Conservation (phyloP, 192 early-diverging fungal species). For the Coemansia sp. region DNA sequence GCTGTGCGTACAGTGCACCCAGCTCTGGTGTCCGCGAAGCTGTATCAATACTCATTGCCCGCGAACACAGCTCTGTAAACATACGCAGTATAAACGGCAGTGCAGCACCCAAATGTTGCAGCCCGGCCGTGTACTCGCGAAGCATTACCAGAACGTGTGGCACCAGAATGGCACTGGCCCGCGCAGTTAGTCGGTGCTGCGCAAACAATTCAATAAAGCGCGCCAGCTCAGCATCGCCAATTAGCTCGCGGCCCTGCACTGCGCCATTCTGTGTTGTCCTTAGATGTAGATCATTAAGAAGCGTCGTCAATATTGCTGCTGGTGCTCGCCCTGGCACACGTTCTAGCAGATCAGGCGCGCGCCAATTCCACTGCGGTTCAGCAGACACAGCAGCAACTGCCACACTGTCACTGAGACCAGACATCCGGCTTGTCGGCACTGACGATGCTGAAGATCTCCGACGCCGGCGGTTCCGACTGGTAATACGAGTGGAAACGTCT, state of each 20-base stretch:
- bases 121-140: conserved; percentile 26
- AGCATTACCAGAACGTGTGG: conserved; percentile 38
- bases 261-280: conserved; percentile 13
- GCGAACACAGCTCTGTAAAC: conserved; percentile 45
- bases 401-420: conserved; percentile 3
- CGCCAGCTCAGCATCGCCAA: conserved; percentile 30
- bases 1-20: conserved; percentile 26
- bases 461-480: neutral
- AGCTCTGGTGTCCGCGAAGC: conserved; percentile 26
- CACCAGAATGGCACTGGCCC: conserved; percentile 20
- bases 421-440: conserved; percentile 2
- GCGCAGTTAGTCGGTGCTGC: conserved; percentile 26
- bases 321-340: conserved; percentile 32
- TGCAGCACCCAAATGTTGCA: conserved; percentile 25
- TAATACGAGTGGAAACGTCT: conserved; percentile 7
- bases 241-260: neutral
- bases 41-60: conserved; percentile 24
- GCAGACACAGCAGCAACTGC: conserved; percentile 6
- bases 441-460: conserved; percentile 30
- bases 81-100: conserved; percentile 51
- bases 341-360: conserved; percentile 37
- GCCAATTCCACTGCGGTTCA: conserved; percentile 46
- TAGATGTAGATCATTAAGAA: conserved; percentile 33
- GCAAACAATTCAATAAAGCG: conserved; percentile 45
- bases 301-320: conserved; percentile 16